phyloP scores from a whole-genome alignment of 306 rosid species.

The Macrotyloma uniflorum region DNA sequence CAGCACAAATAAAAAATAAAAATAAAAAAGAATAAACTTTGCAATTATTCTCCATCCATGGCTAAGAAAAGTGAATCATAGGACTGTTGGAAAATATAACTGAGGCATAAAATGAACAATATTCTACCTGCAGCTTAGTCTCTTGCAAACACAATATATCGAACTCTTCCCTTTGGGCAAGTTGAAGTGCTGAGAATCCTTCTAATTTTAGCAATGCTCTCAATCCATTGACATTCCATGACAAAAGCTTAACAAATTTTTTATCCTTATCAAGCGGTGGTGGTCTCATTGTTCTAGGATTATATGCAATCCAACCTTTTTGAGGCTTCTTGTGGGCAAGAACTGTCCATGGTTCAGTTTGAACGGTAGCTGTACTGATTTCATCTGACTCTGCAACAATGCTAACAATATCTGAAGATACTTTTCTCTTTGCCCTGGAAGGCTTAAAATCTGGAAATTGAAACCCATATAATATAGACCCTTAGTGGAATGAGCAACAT shows the following conservation, averaged over 20 bases:
- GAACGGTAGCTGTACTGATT: conserved; percentile 36
- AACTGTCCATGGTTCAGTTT: conserved; percentile 82
- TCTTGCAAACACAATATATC: conserved; percentile 94
- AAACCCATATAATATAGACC: conserved; percentile 15
- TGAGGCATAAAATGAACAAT: conserved; percentile 16
- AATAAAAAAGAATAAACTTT: background rate
- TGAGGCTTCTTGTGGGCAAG: conserved; percentile 97
- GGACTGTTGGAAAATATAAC: conserved; percentile 12
- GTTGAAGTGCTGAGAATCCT: conserved; percentile 80
- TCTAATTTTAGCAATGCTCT: conserved; percentile 80
- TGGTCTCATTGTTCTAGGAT: conserved; percentile 86
- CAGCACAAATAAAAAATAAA: background rate
- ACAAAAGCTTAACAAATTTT: conserved; percentile 71
- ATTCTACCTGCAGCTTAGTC: conserved; percentile 88
- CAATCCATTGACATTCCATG: conserved; percentile 98
- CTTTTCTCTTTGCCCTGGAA: conserved; percentile 48
- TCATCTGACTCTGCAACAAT: conserved; percentile 39
- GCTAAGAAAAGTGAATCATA: background rate
- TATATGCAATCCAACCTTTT: conserved; percentile 90
- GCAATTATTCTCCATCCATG: background rate
- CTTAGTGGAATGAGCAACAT: conserved; percentile 16
- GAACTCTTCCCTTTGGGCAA: conserved; percentile 84
- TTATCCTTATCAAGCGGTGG: conserved; percentile 62
- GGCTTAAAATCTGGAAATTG: conserved; percentile 55
- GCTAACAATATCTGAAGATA: conserved; percentile 44